Base-by-base conservation (phyloP, 2,329 filamentous ascomycete species). In the Tolypocladium ovalisporum region DNA sequence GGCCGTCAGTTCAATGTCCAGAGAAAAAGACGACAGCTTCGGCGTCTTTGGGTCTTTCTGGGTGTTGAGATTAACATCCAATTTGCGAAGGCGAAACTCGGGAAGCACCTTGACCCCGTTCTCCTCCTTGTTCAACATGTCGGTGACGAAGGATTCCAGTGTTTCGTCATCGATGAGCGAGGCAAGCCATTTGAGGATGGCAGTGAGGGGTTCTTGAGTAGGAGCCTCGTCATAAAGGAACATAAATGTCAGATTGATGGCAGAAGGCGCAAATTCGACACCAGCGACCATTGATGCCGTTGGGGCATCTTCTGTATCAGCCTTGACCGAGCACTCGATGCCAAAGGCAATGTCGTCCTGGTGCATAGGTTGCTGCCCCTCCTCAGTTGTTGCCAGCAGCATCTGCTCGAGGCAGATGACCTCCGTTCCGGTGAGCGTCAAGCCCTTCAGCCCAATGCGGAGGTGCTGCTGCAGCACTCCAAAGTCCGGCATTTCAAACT, bases 371-470 rank as follows among this genome's bases (percentile, higher is more conserved):
- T 49, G 4, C 1, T 56, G 13, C 19, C 58, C 58, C 3, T 37
- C 19, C 35, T 52, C 54, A 1, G 58, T 60, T 17, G 36, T 17
- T 2, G 52, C 54, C 6, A 57, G 52, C 32, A 59, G 4, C 27
- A n/a, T 44, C n/a, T 35, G 24, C 36, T 59, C 59, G 24, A n/a
- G 55, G 37, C 27, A 60, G 52, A 60, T 54, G 9, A 51, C 54
- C 32, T 60, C 57, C 1, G 47, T 36, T 47, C 54, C 57, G 7
- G 44, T 40, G 19, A 60, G 32, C 15, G 35, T 57, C 27, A 60
- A 55, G 4, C 57, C 57, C 12, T 17, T n/a, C 7, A 60, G 44
- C 22, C 39, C 24, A 9, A n/a, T 37, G 19, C 22, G 3, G 13
- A 60, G 42, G n/a, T 57, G 12, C 13, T 47, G 27, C 35, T 58